These are phyloP conservation scores for Colletotrichum spinosum DNA, from an alignment of 2,329 filamentous ascomycete species.

Conservation along the genomic window DNA sequence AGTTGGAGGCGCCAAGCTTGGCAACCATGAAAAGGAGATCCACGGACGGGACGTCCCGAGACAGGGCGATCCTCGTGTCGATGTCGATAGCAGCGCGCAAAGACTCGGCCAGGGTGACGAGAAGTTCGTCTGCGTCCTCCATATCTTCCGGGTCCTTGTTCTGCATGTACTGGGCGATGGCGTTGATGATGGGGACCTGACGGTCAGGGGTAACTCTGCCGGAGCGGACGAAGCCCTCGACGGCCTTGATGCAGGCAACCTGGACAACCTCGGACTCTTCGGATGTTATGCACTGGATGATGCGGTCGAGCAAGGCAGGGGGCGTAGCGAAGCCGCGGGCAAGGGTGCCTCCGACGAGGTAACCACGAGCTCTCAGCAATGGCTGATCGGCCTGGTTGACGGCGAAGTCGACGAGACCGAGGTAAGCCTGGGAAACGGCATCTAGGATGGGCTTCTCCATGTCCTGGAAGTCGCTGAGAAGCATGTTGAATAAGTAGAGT, in stretches of 20 bases:
- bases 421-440: constrained; percentile 78
- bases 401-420: constrained; percentile 83
- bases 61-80: constrained; percentile 79
- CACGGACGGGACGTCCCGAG: constrained; percentile 78
- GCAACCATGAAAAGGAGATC: constrained; percentile 90
- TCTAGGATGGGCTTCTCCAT: constrained; percentile 76
- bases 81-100: constrained; percentile 85
- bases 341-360: constrained; percentile 84
- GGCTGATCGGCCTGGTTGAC: constrained; percentile 77
- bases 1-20: constrained; percentile 88
- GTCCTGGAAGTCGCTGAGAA: constrained; percentile 86
- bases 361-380: constrained; percentile 87
- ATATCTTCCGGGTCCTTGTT: constrained; percentile 85
- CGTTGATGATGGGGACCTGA: constrained; percentile 72
- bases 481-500: constrained; percentile 86
- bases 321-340: constrained; percentile 76
- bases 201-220: constrained; percentile 62
- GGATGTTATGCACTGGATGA: constrained; percentile 78
- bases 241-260: constrained; percentile 88
- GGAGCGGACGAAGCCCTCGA: constrained; percentile 75
- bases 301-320: constrained; percentile 74
- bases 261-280: constrained; percentile 91
- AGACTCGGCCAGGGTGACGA: constrained; percentile 90
- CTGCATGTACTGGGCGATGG: constrained; percentile 79
- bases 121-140: constrained; percentile 89